A percentile compares a stretch with the other conserved stretches of the same genome.
These are phyloP conservation scores for Citrullus mucosospermus DNA, from an alignment of 306 rosid species.

Conservation along the genomic window DNA sequence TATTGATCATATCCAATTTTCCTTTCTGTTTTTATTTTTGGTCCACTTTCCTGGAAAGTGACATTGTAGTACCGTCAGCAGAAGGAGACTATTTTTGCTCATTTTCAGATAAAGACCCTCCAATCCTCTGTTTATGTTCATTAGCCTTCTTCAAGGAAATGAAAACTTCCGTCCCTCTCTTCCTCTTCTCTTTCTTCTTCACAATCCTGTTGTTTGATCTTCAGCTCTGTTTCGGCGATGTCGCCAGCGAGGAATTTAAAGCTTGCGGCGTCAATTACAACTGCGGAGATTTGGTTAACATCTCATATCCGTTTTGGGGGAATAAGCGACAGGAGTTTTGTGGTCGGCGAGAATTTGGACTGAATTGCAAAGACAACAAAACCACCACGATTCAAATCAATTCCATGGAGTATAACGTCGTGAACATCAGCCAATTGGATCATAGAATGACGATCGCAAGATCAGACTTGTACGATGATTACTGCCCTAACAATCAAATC, in stretches of 20 bases:
- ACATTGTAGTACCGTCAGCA: background rate
- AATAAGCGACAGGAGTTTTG: background rate
- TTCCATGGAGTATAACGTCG: background rate
- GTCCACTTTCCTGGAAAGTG: background rate
- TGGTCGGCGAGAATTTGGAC: background rate
- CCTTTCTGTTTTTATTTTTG: no score
- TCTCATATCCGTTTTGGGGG: conserved; percentile 34
- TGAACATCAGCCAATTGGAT: accelerated
- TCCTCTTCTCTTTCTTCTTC: background rate
- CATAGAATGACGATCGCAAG: conserved; percentile 12
- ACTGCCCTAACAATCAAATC: background rate
- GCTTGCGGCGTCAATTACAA: conserved; percentile 3
- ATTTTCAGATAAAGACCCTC: background rate
- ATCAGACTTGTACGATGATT: background rate
- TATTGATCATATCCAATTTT: no score
- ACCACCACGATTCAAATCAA: background rate
- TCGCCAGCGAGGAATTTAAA: background rate
- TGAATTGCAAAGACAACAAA: background rate
- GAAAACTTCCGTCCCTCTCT: background rate
- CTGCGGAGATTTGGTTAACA: conserved; percentile 9
- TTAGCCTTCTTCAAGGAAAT: background rate
- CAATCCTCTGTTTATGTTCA: background rate
- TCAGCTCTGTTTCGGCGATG: background rate
- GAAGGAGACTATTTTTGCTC: background rate
- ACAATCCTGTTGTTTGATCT: background rate